Conservation (phyloP, 176 grass and related monocot species). For the Musa acuminata region DNA sequence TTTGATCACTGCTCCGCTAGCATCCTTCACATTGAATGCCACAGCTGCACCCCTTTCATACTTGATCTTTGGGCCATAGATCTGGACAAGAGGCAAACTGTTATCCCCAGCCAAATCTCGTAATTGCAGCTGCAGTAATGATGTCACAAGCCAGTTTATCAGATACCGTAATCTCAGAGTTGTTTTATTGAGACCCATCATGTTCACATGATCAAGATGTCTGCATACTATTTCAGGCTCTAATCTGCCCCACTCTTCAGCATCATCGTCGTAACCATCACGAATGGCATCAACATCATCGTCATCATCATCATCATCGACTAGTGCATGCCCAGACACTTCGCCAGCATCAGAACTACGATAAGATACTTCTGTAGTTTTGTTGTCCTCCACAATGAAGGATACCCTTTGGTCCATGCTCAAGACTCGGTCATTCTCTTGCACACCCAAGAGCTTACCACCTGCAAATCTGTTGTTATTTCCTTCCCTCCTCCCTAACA, state of each 20-base stretch:
- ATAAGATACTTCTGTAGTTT: slow-evolving; percentile 32
- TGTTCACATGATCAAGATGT: slow-evolving; percentile 90
- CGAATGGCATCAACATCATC: slow-evolving; percentile 28
- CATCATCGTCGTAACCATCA: slow-evolving; percentile 49
- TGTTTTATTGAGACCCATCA: slow-evolving; percentile 91
- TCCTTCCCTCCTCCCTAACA: slow-evolving; percentile 75
- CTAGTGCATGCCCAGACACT: slow-evolving; percentile 52
- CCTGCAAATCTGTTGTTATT: slow-evolving; percentile 43
- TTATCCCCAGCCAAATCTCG: slow-evolving; percentile 54
- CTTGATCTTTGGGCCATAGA: slow-evolving; percentile 95
- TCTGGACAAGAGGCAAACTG: slow-evolving; percentile 54
- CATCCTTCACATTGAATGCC: slow-evolving; percentile 90
- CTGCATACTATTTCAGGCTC: slow-evolving; percentile 82
- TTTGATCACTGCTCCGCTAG: slow-evolving; percentile 42
- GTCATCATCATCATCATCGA: slow-evolving; percentile 25
- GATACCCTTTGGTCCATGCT: slow-evolving; percentile 77
- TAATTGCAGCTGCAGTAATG: slow-evolving; percentile 69
- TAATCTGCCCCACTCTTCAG: slow-evolving; percentile 46
- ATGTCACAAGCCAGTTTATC: slow-evolving; percentile 98
- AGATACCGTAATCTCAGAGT: slow-evolving; percentile 84
- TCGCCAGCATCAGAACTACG: slow-evolving; percentile 60
- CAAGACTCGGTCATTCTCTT: slow-evolving; percentile 43
- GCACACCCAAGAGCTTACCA: slow-evolving; percentile 63
- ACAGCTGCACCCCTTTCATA: slow-evolving; percentile 96
- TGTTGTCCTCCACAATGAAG: slow-evolving; percentile 62